Base-by-base conservation (phyloP, 257 asterid species). In the Ballota nigra region DNA sequence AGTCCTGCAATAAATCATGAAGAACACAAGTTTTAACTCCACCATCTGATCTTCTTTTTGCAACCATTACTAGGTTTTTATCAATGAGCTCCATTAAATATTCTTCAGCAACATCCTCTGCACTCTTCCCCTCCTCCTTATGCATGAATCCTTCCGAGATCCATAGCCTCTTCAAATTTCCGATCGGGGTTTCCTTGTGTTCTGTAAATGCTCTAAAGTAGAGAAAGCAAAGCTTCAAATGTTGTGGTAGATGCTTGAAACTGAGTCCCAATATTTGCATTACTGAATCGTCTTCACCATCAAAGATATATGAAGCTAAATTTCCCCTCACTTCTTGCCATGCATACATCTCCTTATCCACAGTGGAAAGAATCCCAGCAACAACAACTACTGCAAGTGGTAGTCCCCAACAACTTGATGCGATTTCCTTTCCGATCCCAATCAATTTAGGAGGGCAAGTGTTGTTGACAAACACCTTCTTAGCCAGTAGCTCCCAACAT, bases 141-240 rank as follows among this genome's bases (percentile, higher is more conserved):
- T 28, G 12, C 38, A 83, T 9, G 10, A 77, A 70, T 7, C 85
- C 85, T 75, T 75, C 82, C 0, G 75, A 75, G 3, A 58, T 52
- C 88, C 82, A 79, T 5, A 74, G 22, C 1, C 63, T 16, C 18
- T 38, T 56, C 75, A 79, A 63, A 31, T 57, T 51, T 3, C 13
- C 8, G 0, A 60, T 71, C n/a, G 28, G 22, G 26, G 74, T 71
- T 29, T 79, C 28, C 18, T 10, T 19, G 7, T 40, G 52, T 49
- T 71, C 60, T 16, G 49, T 59, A 68, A 74, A 80, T 4, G 63
- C 57, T 57, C 71, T 78, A 34, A 77, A 69, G 24, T 77, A 83
- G 15, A 83, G 77, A 18, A 83, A 63, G 26, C 87, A 77, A 0
- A 55, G 70, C 74, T 71, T 79, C 47, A 77, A 36, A 55, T 77